These are phyloP conservation scores for Auriscalpium orientale DNA, from an alignment of 768 basidiomycete genomes.

Conservation along the genomic window DNA sequence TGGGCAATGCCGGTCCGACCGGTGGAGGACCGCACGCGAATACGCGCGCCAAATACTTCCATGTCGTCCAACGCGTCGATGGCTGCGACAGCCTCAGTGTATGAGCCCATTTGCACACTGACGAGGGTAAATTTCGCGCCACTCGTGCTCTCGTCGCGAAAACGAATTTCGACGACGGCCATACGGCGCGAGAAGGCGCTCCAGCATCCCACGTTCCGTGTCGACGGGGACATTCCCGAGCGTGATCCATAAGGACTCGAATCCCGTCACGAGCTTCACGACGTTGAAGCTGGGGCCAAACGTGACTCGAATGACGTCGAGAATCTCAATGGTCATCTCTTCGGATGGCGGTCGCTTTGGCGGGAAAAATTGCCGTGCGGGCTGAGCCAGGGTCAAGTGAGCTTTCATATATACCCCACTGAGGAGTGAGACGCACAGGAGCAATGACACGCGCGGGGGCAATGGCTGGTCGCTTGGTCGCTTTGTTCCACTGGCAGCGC, in stretches of 20 bases:
- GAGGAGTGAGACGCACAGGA: too few relatives aligned
- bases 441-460: too few relatives aligned
- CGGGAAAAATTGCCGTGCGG: neutral
- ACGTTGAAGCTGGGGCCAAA: constrained; percentile 58
- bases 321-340: constrained; percentile 27
- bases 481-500: too few relatives aligned
- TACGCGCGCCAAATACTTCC: constrained; percentile 27
- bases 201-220: constrained; percentile 29
- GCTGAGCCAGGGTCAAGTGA: too few relatives aligned
- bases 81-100: constrained; percentile 45
- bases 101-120: constrained; percentile 40
- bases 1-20: constrained; percentile 31
- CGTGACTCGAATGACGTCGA: constrained; percentile 48
- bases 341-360: neutral
- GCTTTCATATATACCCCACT: too few relatives aligned
- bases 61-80: constrained; percentile 42
- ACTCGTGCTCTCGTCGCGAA: constrained; percentile 1
- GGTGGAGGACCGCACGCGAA: constrained; percentile 41
- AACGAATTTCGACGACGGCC: constrained; percentile 37
- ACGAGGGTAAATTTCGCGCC: constrained; percentile 20
- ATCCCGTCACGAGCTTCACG: constrained; percentile 49
- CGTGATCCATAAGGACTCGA: constrained; percentile 59
- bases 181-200: constrained; percentile 33
- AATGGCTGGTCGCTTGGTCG: too few relatives aligned
- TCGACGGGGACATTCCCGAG: constrained; percentile 41